Base-by-base conservation (phyloP, 2,329 filamentous ascomycete species). In the Trichoderma arundinaceum region DNA sequence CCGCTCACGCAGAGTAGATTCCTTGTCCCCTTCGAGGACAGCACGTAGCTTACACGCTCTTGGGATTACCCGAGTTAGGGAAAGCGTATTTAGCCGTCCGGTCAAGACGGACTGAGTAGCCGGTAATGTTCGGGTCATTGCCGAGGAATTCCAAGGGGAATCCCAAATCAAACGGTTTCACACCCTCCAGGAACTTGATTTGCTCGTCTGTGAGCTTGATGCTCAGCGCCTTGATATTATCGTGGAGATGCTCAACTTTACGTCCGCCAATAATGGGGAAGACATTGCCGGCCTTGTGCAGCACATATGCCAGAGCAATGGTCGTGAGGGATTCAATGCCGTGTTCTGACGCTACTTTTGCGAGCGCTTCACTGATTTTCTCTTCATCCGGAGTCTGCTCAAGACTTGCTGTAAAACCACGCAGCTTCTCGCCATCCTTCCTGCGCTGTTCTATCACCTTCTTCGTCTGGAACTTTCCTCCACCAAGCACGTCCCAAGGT, bases 251-350 rank as follows among this genome's bases (percentile, higher is more conserved):
- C 65, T 86, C 83, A 19, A 88, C 74, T 69, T 86, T 89, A 4
- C 86, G 79, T 0, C 84, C 84, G 4, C 87, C 87, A 7, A 88
- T 78, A 38, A 89, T 84, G 0, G 87, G 87, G 71, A 87, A 87
- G 5, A 88, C 82, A 70, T 88, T 83, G 0, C 85, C 82, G 0
- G 84, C 78, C 74, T 89, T 88, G 49, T 83, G 79, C 77, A 87
- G 80, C 2, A 89, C 82, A 68, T 89, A 89, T 0, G 87, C 86
- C 9, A 90, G 73, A 2, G 87, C 86, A 9, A 72, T 64, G 43
- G 66, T 68, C 9, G 67, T 67, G 35, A 68, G 52, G 28, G 66
- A 63, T 4, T 59, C 41, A 17, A 64, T 52, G 19, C 60, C 65
- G 38, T 58, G 53, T 6, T 57, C 51, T 9, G 41, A 44, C 0